phyloP scores from a whole-genome alignment of 768 basidiomycete species.

The Mycena chlorophos region DNA sequence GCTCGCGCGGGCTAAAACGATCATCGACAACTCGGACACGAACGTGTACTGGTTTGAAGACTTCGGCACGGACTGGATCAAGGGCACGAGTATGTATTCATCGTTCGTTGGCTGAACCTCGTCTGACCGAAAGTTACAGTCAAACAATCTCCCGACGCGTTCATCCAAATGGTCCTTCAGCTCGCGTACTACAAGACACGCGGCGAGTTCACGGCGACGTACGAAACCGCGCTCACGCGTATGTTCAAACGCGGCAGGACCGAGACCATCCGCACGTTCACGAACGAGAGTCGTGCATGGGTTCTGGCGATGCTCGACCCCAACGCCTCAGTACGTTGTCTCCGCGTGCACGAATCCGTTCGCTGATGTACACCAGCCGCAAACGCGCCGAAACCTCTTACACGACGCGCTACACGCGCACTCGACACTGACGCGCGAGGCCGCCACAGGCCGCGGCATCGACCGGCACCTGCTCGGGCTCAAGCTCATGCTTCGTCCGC shows the following conservation, averaged over 20 bases:
- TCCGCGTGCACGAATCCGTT: neutral
- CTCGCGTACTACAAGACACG: constrained; percentile 86
- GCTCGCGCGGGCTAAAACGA: constrained; percentile 49
- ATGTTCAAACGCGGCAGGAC: constrained; percentile 87
- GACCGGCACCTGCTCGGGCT: constrained; percentile 92
- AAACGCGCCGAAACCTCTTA: constrained; percentile 49
- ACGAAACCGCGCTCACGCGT: constrained; percentile 89
- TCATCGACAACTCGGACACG: constrained; percentile 80
- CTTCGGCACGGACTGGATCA: constrained; percentile 89
- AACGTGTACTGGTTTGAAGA: constrained; percentile 79
- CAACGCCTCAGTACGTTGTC: constrained; percentile 42
- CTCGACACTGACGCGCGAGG: constrained; percentile 68
- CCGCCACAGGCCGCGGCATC: constrained; percentile 79
- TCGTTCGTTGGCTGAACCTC: neutral
- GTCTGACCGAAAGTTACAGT: constrained; percentile 24
- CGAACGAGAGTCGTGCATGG: constrained; percentile 71
- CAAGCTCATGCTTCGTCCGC: constrained; percentile 57
- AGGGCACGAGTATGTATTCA: constrained; percentile 57
- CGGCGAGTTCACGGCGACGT: constrained; percentile 79
- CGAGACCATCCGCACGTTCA: constrained; percentile 81
- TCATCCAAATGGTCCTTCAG: constrained; percentile 88
- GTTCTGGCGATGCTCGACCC: constrained; percentile 73
- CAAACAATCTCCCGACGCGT: constrained; percentile 72
- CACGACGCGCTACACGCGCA: constrained; percentile 71
- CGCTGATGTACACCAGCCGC: constrained; percentile 27